phyloP scores from a whole-genome alignment of 106 monocot genomes.

The Agapanthus africanus region DNA sequence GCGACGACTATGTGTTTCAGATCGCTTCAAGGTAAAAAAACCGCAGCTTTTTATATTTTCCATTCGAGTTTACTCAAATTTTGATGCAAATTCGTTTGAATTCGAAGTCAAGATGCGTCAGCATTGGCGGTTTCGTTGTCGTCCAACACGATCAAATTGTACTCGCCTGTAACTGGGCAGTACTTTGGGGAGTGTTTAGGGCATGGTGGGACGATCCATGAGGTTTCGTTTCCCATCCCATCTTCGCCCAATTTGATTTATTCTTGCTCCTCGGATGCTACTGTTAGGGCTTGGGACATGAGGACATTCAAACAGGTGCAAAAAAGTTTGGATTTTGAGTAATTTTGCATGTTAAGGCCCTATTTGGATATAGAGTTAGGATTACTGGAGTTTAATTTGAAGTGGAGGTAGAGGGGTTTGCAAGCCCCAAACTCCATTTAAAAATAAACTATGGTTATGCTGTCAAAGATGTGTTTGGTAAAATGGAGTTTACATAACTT shows the following conservation, averaged over 20 bases:
- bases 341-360: too few species aligned
- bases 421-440: too few species aligned
- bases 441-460: too few species aligned
- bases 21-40: slow-evolving; percentile 79
- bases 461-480: too few species aligned
- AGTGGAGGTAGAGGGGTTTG: too few species aligned
- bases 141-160: slow-evolving; percentile 68
- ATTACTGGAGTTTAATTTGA: too few species aligned
- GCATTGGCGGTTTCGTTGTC: slow-evolving; percentile 79
- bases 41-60: too few species aligned
- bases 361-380: too few species aligned
- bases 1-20: slow-evolving; percentile 92
- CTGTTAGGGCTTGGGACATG: slow-evolving; percentile 76
- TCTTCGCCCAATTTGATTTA: slow-evolving; percentile 44
- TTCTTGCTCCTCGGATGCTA: slow-evolving; percentile 87
- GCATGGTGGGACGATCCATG: slow-evolving; percentile 60
- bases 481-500: too few species aligned
- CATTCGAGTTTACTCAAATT: slow-evolving; percentile 3
- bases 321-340: not conserved
- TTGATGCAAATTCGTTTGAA: not conserved
- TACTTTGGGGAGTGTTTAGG: slow-evolving; percentile 83
- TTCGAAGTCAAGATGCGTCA: slow-evolving; percentile 59
- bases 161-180: slow-evolving; percentile 71
- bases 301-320: slow-evolving; percentile 81
- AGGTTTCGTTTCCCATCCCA: slow-evolving; percentile 61